Evolutionary conservation across 805 yeast genomes (phyloP), one percentile per base, ranked within the genome.

Genomic region (Saturnispora quitensis): DNA sequence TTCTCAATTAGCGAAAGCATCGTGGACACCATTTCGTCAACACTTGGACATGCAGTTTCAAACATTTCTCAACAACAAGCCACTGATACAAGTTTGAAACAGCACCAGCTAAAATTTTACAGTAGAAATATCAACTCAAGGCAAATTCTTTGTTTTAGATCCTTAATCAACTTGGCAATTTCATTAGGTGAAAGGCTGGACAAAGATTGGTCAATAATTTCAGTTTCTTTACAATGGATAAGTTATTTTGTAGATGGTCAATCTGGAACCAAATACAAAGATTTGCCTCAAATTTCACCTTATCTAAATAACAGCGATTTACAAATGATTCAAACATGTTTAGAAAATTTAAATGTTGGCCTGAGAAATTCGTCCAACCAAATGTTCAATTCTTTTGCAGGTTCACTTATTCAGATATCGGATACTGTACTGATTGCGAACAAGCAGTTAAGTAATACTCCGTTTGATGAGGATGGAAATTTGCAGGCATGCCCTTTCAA

Each of bases 161-260:
- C 96, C 0, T 66, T 91, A 38, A 70, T 83, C 3, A 86, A 88
- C 54, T 70, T 91, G 47, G 89, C 91, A 0, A 75, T 82, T 3
- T 86, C 96, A 0, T 67, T 91, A n/a, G 97, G 97, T 0, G 77
- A 90, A 1, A 76, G 81, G 1, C 71, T 91, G 15, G 76, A 76
- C 5, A 63, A 68, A 3, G 78, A 85, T 33, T 91, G 98, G 98
- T 65, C 68, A 12, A 73, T 73, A 17, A 63, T 84, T 4, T 61
- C 82, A 18, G 73, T 78, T 4, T 77, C 95, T 0, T 71, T 89
- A 52, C 95, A 86, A 65, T 86, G 95, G 95, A 73, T 84, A 47
- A 81, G 85, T 51, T 86, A 81, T 59, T 85, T 71, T 57, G 59
- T 84, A n/a, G 73, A 81, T 60, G 91, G 91, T 0, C 77, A 80